Percentiles rank a stretch among this genome's conserved stretches.
phyloP scores from a whole-genome alignment of 1,284 basidiomycete species.

The Amylostereum areolatum region DNA sequence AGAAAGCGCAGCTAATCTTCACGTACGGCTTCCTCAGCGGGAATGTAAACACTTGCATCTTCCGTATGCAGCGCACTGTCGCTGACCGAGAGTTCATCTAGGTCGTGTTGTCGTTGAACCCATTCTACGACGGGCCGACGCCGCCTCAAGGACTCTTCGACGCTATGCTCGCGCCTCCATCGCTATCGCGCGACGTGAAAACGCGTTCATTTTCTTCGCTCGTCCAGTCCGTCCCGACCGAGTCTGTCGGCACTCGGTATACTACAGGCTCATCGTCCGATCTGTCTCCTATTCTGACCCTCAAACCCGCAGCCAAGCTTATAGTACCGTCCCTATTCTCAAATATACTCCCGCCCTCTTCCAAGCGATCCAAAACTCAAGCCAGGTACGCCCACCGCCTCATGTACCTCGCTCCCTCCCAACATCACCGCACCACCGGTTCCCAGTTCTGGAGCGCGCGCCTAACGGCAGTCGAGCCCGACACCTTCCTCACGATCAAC shows the following conservation, averaged over 20 bases:
- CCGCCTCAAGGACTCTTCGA: slow-evolving; percentile 10
- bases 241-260: slow-evolving; percentile 1
- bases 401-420: not conserved
- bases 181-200: not conserved
- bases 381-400: not conserved
- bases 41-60: not conserved
- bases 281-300: not conserved
- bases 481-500: slow-evolving; percentile 2
- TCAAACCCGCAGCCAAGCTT: not conserved
- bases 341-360: not conserved
- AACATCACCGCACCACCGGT: not conserved
- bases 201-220: slow-evolving; percentile 6
- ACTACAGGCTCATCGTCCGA: not conserved
- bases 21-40: not conserved
- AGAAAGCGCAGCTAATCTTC: not conserved
- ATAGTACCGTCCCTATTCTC: not conserved
- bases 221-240: not conserved
- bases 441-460: slow-evolving; percentile 9
- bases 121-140: slow-evolving; percentile 11
- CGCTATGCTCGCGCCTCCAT: slow-evolving; percentile 7
- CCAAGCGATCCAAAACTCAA: not conserved
- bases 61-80: not conserved
- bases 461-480: not conserved
- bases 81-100: not conserved
- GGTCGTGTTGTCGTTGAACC: not conserved